A percentile compares a stretch with the other conserved stretches of the same genome.
phyloP scores from a whole-genome alignment of 768 basidiomycete species.

The Neoboletus magnificus region DNA sequence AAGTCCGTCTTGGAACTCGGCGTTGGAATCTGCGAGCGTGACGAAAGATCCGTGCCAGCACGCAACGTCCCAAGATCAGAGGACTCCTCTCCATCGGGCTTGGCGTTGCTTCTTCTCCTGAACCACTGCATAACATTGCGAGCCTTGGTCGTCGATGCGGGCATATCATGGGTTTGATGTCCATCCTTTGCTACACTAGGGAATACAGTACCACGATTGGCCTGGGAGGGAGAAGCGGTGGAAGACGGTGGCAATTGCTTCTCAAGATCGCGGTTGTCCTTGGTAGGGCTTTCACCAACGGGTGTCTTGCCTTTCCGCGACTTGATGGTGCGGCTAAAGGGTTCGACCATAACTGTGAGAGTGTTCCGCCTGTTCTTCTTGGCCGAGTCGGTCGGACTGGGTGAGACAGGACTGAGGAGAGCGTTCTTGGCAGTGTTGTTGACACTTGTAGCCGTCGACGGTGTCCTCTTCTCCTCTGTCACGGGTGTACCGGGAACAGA shows the following conservation, averaged over 20 bases:
- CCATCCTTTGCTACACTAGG: slow-evolving; percentile 27
- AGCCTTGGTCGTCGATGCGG: slow-evolving; percentile 82
- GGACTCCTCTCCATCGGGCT: slow-evolving; percentile 27
- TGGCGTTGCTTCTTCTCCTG: slow-evolving; percentile 61
- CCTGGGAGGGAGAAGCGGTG: slow-evolving; percentile 28
- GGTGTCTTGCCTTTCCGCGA: slow-evolving; percentile 35
- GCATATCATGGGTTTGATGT: slow-evolving; percentile 39
- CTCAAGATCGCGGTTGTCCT: slow-evolving; percentile 40
- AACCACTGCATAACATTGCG: slow-evolving; percentile 99
- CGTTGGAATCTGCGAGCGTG: slow-evolving; percentile 30
- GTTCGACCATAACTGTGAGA: slow-evolving; percentile 83
- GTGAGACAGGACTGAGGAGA: slow-evolving; percentile 37
- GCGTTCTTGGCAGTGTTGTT: slow-evolving; percentile 26
- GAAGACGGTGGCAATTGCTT: slow-evolving; percentile 34
- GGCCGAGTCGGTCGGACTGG: slow-evolving; percentile 27
- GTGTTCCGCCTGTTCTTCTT: slow-evolving; percentile 78
- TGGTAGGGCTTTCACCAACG: slow-evolving; percentile 37
- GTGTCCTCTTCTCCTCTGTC: slow-evolving; percentile 18
- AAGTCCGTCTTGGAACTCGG: slow-evolving; percentile 25
- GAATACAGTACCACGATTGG: slow-evolving; percentile 24
- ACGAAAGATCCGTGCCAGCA: slow-evolving; percentile 24
- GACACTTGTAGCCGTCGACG: slow-evolving; percentile 1
- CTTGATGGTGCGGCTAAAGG: slow-evolving; percentile 51
- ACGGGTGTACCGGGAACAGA: slow-evolving; percentile 24
- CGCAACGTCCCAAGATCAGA: slow-evolving; percentile 11